These are phyloP conservation scores for Fonsecaea pugnacius DNA, from an alignment of 2,329 filamentous ascomycete species.

Conservation along the genomic window DNA sequence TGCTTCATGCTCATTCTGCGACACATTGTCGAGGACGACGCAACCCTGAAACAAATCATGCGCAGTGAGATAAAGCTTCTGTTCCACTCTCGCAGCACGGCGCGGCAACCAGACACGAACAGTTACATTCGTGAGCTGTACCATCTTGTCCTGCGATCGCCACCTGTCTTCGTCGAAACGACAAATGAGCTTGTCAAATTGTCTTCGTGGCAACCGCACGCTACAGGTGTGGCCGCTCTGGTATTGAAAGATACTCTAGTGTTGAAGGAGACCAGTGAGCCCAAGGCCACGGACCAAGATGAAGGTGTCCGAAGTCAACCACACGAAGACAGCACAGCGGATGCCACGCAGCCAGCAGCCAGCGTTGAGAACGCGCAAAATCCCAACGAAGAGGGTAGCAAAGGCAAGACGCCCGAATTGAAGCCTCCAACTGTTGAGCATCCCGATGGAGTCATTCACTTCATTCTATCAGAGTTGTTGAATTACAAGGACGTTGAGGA, in stretches of 20 bases:
- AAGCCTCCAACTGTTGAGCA: slow-evolving; percentile 88
- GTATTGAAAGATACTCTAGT: slow-evolving; percentile 46
- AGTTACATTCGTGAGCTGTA: slow-evolving; percentile 77
- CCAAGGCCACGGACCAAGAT: slow-evolving; percentile 40
- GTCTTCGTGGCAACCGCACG: slow-evolving; percentile 32
- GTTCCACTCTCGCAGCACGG: slow-evolving; percentile 63
- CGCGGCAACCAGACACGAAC: slow-evolving; percentile 68
- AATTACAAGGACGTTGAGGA: slow-evolving; percentile 93
- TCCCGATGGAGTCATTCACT: slow-evolving; percentile 93
- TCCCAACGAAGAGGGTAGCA: slow-evolving; percentile 35
- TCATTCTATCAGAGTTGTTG: slow-evolving; percentile 86
- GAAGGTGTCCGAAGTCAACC: slow-evolving; percentile 38
- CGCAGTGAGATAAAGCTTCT: slow-evolving; percentile 80
- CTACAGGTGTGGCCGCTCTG: slow-evolving; percentile 22
- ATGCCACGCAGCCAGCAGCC: slow-evolving; percentile 27
- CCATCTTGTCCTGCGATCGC: slow-evolving; percentile 77
- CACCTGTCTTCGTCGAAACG: slow-evolving; percentile 83
- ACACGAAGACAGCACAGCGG: slow-evolving; percentile 5
- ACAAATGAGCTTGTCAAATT: slow-evolving; percentile 84
- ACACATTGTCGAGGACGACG: slow-evolving; percentile 92
- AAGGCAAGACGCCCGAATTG: slow-evolving; percentile 66
- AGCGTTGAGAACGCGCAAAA: slow-evolving; percentile 36
- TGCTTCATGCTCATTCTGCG: slow-evolving; percentile 81
- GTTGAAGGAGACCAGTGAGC: slow-evolving; percentile 51
- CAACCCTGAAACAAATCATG: slow-evolving; percentile 90